Evolutionary conservation across 176 grass and related monocot species (phyloP).

Genomic region (Metroxylon sagu): DNA sequence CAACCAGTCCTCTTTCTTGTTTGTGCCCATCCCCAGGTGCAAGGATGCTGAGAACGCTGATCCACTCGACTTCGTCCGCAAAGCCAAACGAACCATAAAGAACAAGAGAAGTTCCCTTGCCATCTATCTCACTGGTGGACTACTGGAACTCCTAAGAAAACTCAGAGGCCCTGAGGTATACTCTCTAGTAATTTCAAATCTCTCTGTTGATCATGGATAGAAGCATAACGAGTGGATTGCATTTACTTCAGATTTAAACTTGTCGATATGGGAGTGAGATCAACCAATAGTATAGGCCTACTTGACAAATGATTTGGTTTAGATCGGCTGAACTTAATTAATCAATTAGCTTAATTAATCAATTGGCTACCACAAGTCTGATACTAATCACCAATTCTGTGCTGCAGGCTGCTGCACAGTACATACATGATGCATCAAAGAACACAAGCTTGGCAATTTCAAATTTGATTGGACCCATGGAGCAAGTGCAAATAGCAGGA

Average conservation of each 20-base stretch:
- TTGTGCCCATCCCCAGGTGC: conserved; percentile 22
- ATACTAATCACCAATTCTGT: no score
- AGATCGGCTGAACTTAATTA: no score
- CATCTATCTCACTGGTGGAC: conserved; percentile 15
- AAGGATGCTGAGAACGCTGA: conserved; percentile 8
- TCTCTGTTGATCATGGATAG: background rate
- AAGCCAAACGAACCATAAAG: conserved; percentile 23
- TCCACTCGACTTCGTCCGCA: conserved; percentile 24
- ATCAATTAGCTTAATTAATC: no score
- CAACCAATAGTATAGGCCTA: no score
- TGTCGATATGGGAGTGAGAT: no score
- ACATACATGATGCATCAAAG: conserved; percentile 23
- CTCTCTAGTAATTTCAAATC: no score
- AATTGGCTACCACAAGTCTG: no score
- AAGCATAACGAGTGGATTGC: no score
- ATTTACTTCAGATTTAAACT: no score
- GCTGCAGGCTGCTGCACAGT: conserved; percentile 19
- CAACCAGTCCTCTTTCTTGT: conserved; percentile 29
- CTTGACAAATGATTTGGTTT: no score
- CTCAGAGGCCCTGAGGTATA: conserved; percentile 32
- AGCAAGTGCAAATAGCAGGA: conserved; percentile 29
- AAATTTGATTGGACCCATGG: conserved; percentile 26
- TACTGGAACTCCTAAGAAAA: conserved; percentile 30
- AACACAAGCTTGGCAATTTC: conserved; percentile 36
- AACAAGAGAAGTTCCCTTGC: conserved; percentile 24